phyloP scores from a whole-genome alignment of 352 stramenopile species.

The Phytopythium kandeliae region DNA sequence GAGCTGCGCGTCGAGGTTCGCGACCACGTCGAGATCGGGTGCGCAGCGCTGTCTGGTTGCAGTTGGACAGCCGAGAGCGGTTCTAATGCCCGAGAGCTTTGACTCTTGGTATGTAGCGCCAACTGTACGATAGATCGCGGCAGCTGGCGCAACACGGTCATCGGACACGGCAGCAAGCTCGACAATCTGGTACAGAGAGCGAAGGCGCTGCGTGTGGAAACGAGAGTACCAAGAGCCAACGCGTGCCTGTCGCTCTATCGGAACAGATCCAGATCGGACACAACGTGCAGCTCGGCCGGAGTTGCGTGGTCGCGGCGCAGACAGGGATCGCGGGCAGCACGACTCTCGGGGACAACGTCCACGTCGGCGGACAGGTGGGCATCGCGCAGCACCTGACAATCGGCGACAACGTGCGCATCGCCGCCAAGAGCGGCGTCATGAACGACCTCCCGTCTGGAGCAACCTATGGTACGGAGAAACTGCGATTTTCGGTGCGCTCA shows the following conservation, averaged over 20 bases:
- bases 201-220: no score
- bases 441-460: constrained; percentile 42
- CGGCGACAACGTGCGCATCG: constrained; percentile 79
- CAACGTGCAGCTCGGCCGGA: constrained; percentile 72
- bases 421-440: constrained; percentile 84
- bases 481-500: no score
- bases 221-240: no score
- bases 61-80: no score
- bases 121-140: constrained; percentile 80
- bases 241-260: no score
- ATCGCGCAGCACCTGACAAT: constrained; percentile 78
- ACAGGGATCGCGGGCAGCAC: constrained; percentile 81
- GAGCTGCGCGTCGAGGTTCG: constrained; percentile 70
- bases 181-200: constrained; percentile 59
- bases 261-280: constrained; percentile 81
- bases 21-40: constrained; percentile 84
- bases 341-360: constrained; percentile 64
- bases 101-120: constrained; percentile 21
- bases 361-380: constrained; percentile 79
- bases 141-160: constrained; percentile 79
- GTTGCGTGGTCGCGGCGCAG: constrained; percentile 75
- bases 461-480: constrained; percentile 41
- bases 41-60: no score
- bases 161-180: constrained; percentile 70
- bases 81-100: no score